Percentiles rank a stretch among this genome's conserved stretches.
These are phyloP conservation scores for Euphorbia neoarborescens DNA, from an alignment of 441 rosid species.

Conservation along the genomic window DNA sequence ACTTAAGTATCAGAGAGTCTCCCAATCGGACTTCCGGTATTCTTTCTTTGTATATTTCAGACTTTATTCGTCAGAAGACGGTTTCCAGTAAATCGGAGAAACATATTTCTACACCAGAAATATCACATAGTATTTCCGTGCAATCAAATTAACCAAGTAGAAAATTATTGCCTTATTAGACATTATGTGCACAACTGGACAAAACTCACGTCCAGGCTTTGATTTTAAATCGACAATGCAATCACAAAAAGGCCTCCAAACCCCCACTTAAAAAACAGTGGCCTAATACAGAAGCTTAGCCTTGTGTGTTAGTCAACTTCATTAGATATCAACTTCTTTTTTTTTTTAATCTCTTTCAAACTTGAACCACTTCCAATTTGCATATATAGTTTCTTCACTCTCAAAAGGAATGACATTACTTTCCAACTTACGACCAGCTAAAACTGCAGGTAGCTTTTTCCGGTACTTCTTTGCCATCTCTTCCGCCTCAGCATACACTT, in stretches of 20 bases:
- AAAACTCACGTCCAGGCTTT: slow-evolving; percentile 5
- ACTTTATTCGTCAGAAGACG: too few relatives aligned
- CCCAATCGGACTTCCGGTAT: too few relatives aligned
- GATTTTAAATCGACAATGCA: background rate
- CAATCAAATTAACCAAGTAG: too few relatives aligned
- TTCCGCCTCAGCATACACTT: slow-evolving; percentile 69
- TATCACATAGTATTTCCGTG: too few relatives aligned
- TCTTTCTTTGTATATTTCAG: too few relatives aligned
- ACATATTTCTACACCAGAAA: too few relatives aligned
- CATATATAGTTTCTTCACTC: slow-evolving; percentile 45
- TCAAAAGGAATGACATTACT: slow-evolving; percentile 33
- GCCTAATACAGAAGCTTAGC: background rate
- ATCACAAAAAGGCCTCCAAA: too few relatives aligned
- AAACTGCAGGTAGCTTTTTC: slow-evolving; percentile 39
- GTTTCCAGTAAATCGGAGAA: too few relatives aligned
- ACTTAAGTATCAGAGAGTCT: too few relatives aligned
- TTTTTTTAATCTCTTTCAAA: slow-evolving; percentile 39
- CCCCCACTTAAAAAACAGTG: slow-evolving; percentile 2
- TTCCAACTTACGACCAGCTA: slow-evolving; percentile 21
- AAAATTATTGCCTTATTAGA: too few relatives aligned
- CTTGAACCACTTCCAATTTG: slow-evolving; percentile 92
- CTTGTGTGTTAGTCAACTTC: background rate
- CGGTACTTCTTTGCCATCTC: slow-evolving; percentile 68
- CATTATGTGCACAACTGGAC: slow-evolving; percentile 19
- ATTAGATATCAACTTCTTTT: slow-evolving; percentile 4